Evolutionary conservation across 31 red algal species (phyloP).

Genomic region (Odonthalia washingtoniensis): DNA sequence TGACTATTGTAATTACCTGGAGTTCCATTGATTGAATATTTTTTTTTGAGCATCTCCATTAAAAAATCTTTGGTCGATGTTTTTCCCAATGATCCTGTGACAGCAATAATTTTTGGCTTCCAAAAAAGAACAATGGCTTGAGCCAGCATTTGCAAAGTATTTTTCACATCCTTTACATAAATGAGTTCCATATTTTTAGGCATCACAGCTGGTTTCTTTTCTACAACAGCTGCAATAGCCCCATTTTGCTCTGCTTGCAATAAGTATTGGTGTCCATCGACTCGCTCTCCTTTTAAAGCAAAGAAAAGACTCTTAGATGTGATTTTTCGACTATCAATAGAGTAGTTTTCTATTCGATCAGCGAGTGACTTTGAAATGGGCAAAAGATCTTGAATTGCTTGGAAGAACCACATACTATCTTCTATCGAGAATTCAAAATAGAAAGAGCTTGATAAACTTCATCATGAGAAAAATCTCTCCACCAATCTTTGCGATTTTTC

Average conservation of each 20-base stretch:
- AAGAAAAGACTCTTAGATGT: neutral
- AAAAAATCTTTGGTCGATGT: conserved; percentile 23
- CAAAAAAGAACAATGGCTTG: neutral
- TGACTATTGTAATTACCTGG: conserved; percentile 34
- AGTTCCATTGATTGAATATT: neutral
- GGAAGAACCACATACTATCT: too few species aligned
- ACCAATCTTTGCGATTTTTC: too few species aligned
- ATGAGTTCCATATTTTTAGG: neutral
- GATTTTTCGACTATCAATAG: conserved; percentile 14
- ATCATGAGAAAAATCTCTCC: too few species aligned
- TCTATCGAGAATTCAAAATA: too few species aligned
- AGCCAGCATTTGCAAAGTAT: neutral
- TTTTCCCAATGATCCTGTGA: conserved; percentile 23
- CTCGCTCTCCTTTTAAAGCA: conserved; percentile 9
- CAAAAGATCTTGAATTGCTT: too few species aligned
- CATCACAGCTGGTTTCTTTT: conserved; percentile 1
- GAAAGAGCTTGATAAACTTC: too few species aligned
- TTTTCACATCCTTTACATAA: neutral
- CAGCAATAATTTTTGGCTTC: neutral
- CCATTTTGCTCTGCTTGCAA: conserved; percentile 2
- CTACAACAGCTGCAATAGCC: conserved; percentile 15
- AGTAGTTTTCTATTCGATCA: neutral
- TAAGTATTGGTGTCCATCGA: conserved; percentile 19
- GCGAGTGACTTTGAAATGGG: too few species aligned
- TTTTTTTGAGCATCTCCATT: neutral